Percentiles rank a stretch among this genome's conserved stretches.
These are phyloP conservation scores for Beauveria scarabaeidicola DNA, from an alignment of 2,329 filamentous ascomycete genomes.

Conservation along the genomic window DNA sequence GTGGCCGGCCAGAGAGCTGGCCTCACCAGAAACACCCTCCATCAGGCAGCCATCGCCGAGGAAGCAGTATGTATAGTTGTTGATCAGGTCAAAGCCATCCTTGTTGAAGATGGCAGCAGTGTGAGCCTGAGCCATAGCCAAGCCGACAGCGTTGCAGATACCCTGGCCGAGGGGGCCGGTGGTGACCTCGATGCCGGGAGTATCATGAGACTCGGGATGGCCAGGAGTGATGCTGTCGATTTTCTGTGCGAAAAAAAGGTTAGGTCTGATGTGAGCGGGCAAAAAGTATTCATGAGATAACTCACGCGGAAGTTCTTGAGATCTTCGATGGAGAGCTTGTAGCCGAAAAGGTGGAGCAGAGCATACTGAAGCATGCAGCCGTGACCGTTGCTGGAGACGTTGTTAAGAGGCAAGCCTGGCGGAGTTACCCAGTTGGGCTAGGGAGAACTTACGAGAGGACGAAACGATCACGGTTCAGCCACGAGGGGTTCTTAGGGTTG, in stretches of 20 bases:
- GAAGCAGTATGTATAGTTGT: constrained; percentile 97
- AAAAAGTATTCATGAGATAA: constrained; percentile 16
- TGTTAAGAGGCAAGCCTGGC: constrained; percentile 7
- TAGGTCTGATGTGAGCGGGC: background rate
- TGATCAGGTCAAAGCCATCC: constrained; percentile 79
- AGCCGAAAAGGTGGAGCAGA: constrained; percentile 93
- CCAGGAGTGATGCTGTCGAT: constrained; percentile 76
- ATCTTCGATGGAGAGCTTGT: constrained; percentile 77
- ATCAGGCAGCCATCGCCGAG: constrained; percentile 97
- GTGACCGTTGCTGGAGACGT: constrained; percentile 73
- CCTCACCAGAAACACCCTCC: constrained; percentile 95
- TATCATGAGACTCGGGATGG: constrained; percentile 94
- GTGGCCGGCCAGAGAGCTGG: constrained; percentile 86
- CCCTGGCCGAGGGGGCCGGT: constrained; percentile 96
- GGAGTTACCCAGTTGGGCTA: constrained; percentile 3
- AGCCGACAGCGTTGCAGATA: constrained; percentile 93
- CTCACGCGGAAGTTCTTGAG: constrained; percentile 93
- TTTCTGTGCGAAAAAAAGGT: constrained; percentile 23
- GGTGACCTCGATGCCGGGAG: constrained; percentile 93
- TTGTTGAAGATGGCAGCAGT: constrained; percentile 92
- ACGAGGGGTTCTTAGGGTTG: constrained; percentile 98
- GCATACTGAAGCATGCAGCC: constrained; percentile 99
- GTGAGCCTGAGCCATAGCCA: constrained; percentile 93
- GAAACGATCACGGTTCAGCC: constrained; percentile 96
- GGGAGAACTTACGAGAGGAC: constrained; percentile 87